phyloP scores from a whole-genome alignment of 345 rosid species.

The Iberis pinnata region DNA sequence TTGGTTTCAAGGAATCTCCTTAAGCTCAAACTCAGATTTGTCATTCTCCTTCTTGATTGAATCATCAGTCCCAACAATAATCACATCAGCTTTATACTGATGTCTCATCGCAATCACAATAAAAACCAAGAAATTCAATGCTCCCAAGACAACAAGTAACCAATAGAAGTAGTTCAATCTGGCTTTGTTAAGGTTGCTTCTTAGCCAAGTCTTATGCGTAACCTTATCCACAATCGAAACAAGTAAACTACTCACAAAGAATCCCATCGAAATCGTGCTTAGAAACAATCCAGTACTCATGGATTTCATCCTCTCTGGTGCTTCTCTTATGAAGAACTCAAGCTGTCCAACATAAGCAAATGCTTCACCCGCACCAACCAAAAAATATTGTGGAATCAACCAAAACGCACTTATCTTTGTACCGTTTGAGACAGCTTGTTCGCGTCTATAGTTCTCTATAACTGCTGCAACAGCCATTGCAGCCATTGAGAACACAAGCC shows the following conservation, averaged over 20 bases:
- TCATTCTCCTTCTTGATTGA: conserved; percentile 30
- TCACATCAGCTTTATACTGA: conserved; percentile 59
- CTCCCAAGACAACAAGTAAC: conserved; percentile 63
- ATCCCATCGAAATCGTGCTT: conserved; percentile 80
- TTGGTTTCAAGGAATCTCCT: conserved; percentile 26
- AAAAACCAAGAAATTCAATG: conserved; percentile 54
- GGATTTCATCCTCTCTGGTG: conserved; percentile 87
- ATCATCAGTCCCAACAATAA: conserved; percentile 13
- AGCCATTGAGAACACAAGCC: conserved; percentile 51
- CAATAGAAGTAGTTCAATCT: conserved; percentile 66
- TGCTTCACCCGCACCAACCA: conserved; percentile 92
- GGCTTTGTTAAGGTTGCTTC: conserved; percentile 54
- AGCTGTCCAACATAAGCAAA: conserved; percentile 89
- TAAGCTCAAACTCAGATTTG: conserved; percentile 28
- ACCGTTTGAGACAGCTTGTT: conserved; percentile 21
- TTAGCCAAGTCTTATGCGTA: conserved; percentile 59
- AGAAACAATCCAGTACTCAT: conserved; percentile 92
- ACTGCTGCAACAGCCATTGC: conserved; percentile 69
- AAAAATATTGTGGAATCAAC: conserved; percentile 71
- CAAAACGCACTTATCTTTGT: conserved; percentile 56
- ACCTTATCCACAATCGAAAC: conserved; percentile 59
- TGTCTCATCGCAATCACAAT: conserved; percentile 48
- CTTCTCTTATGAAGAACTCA: conserved; percentile 85
- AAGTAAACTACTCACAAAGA: conserved; percentile 70
- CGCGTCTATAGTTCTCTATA: conserved; percentile 55